phyloP scores from a whole-genome alignment of 495 filamentous ascomycete genomes.

The Acidiella bohemica region DNA sequence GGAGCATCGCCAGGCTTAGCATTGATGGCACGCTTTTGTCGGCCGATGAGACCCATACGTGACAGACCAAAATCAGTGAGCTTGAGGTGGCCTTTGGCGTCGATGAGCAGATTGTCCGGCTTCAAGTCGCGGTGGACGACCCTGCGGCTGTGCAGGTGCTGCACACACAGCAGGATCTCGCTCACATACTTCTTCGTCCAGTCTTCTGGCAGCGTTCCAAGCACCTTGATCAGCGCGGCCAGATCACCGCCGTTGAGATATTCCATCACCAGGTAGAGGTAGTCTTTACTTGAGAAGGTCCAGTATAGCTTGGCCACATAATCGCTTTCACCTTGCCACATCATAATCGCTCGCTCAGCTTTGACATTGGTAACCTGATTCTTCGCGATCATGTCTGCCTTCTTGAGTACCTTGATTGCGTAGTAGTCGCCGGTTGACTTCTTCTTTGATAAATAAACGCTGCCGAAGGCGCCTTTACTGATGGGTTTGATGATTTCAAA shows the following conservation, averaged over 20 bases:
- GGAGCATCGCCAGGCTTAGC: slow-evolving; percentile 61
- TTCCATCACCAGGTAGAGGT: slow-evolving; percentile 97
- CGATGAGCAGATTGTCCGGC: slow-evolving; percentile 93
- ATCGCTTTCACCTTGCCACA: slow-evolving; percentile 99
- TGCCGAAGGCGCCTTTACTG: slow-evolving; percentile 96
- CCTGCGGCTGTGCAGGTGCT: slow-evolving; percentile 84
- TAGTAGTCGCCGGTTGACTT: slow-evolving; percentile 97
- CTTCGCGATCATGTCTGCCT: slow-evolving; percentile 98
- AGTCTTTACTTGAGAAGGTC: slow-evolving; percentile 99
- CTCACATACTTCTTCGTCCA: slow-evolving; percentile 96
- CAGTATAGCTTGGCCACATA: slow-evolving; percentile 98
- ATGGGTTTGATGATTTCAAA: slow-evolving; percentile 99
- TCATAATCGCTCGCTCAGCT: slow-evolving; percentile 98
- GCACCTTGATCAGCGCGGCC: slow-evolving; percentile 85
- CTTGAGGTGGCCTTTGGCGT: slow-evolving; percentile 92
- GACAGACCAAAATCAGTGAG: slow-evolving; percentile 95
- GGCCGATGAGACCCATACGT: slow-evolving; percentile 90
- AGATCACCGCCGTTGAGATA: slow-evolving; percentile 97
- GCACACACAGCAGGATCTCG: slow-evolving; percentile 87
- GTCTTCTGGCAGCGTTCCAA: slow-evolving; percentile 83
- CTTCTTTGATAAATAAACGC: slow-evolving; percentile 95
- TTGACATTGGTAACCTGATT: slow-evolving; percentile 99
- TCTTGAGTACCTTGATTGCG: slow-evolving; percentile 95
- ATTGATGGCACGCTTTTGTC: slow-evolving; percentile 84
- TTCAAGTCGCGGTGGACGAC: slow-evolving; percentile 96